These are phyloP conservation scores for Geotrichum fermentans DNA, from an alignment of 1,139 yeast genomes.

Conservation along the genomic window DNA sequence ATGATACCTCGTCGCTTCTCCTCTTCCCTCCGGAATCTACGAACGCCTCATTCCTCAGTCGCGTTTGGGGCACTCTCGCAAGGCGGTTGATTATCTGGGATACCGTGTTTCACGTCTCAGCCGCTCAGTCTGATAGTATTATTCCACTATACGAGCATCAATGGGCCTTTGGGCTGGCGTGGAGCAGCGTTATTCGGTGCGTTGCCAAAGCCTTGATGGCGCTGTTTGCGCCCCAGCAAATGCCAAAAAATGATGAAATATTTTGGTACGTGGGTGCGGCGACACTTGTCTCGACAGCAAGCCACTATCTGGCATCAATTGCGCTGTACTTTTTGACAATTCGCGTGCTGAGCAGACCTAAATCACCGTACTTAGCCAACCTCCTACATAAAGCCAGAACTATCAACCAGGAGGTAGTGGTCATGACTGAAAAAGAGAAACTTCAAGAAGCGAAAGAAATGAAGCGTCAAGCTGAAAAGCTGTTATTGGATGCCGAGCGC, in stretches of 20 bases:
- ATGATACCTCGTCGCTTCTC: constrained; percentile 47
- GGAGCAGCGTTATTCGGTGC: constrained; percentile 54
- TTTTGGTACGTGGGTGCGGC: constrained; percentile 46
- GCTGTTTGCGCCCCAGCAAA: constrained; percentile 11
- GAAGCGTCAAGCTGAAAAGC: constrained; percentile 6
- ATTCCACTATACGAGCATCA: constrained; percentile 68
- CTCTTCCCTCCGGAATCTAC: constrained; percentile 26
- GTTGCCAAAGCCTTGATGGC: constrained; percentile 15
- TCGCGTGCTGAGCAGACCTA: constrained; percentile 34
- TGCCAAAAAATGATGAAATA: constrained; percentile 33
- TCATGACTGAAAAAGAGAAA: background rate
- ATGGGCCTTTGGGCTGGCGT: constrained; percentile 78
- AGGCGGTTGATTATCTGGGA: constrained; percentile 76
- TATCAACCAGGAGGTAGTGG: constrained; percentile 13
- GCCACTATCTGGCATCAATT: constrained; percentile 50
- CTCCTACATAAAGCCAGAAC: background rate
- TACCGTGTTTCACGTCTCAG: constrained; percentile 64
- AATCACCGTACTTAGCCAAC: constrained; percentile 4
- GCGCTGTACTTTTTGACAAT: constrained; percentile 50
- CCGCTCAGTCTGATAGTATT: constrained; percentile 43
- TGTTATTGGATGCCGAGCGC: constrained; percentile 13
- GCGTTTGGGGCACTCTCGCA: constrained; percentile 30
- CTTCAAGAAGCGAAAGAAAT: background rate
- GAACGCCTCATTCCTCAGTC: constrained; percentile 4
- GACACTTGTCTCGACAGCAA: constrained; percentile 47